phyloP scores from a whole-genome alignment of 2,329 filamentous ascomycete species.

The Cryoendolithus antarcticus region DNA sequence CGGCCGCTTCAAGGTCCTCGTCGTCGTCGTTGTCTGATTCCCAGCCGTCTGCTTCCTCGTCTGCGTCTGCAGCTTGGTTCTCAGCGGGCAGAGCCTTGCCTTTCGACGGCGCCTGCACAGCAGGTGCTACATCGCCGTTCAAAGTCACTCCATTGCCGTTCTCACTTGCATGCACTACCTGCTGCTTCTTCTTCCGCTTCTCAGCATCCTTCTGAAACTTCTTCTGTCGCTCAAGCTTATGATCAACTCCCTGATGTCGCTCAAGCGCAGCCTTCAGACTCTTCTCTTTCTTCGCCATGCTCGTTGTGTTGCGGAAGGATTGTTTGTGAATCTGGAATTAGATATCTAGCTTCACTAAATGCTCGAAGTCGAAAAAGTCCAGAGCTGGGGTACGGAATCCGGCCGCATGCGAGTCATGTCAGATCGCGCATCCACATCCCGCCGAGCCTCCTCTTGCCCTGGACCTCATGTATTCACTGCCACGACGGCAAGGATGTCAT shows the following conservation, averaged over 20 bases:
- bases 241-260: conserved; percentile 49
- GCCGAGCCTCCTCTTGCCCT: too few relatives aligned
- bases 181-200: conserved; percentile 32
- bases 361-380: too few relatives aligned
- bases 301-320: not conserved
- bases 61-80: conserved; percentile 10
- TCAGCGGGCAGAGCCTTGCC: not conserved
- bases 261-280: conserved; percentile 44
- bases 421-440: too few relatives aligned
- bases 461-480: too few relatives aligned
- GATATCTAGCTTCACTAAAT: too few relatives aligned
- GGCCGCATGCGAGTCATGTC: too few relatives aligned
- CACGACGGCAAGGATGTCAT: too few relatives aligned
- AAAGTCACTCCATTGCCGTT: conserved; percentile 1
- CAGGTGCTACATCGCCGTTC: conserved; percentile 1
- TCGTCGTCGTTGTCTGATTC: conserved; percentile 19
- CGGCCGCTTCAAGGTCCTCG: conserved; percentile 26
- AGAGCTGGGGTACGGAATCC: too few relatives aligned
- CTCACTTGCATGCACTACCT: conserved; percentile 13
- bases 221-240: conserved; percentile 54
- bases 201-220: conserved; percentile 41
- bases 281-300: conserved; percentile 36
- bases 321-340: too few relatives aligned
- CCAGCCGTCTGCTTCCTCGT: conserved; percentile 19
- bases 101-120: too few relatives aligned